Percentiles rank a stretch among this genome's conserved stretches.
Conservation (phyloP, 2,329 filamentous ascomycete genomes). For the Dryadomyces quercivorus region DNA sequence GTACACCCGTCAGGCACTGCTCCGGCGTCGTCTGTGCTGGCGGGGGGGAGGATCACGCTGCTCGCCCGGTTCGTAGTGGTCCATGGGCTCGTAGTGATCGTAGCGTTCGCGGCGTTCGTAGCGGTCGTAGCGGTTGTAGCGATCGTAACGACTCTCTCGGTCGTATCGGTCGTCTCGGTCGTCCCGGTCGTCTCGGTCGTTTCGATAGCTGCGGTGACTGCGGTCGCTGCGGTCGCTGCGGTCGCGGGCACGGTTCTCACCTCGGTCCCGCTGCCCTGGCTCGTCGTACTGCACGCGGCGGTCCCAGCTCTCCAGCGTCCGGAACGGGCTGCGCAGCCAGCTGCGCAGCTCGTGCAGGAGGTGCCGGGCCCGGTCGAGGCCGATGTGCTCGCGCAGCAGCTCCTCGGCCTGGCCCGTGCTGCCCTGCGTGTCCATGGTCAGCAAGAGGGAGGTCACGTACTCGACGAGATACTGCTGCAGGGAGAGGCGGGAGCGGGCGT, state of each 20-base stretch:
- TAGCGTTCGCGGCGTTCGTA: too few relatives aligned
- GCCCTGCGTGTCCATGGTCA: conserved; percentile 69
- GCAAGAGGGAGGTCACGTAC: conserved; percentile 74
- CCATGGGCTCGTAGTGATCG: too few relatives aligned
- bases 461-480: conserved; percentile 63
- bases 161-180: too few relatives aligned
- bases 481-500: not conserved
- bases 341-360: conserved; percentile 77
- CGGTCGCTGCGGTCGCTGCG: too few relatives aligned
- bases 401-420: conserved; percentile 69
- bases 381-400: conserved; percentile 66
- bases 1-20: too few relatives aligned
- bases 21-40: too few relatives aligned
- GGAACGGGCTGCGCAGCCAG: conserved; percentile 74
- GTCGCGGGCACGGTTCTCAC: not conserved
- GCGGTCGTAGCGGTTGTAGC: too few relatives aligned
- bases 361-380: conserved; percentile 55
- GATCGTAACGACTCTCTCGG: too few relatives aligned
- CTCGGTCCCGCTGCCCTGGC: not conserved
- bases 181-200: too few relatives aligned
- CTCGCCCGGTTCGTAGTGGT: too few relatives aligned
- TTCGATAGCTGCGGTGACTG: too few relatives aligned
- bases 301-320: conserved; percentile 67
- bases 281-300: conserved; percentile 56
- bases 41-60: too few relatives aligned